phyloP scores from a whole-genome alignment of 495 filamentous ascomycete genomes.

The Letharia columbiana region DNA sequence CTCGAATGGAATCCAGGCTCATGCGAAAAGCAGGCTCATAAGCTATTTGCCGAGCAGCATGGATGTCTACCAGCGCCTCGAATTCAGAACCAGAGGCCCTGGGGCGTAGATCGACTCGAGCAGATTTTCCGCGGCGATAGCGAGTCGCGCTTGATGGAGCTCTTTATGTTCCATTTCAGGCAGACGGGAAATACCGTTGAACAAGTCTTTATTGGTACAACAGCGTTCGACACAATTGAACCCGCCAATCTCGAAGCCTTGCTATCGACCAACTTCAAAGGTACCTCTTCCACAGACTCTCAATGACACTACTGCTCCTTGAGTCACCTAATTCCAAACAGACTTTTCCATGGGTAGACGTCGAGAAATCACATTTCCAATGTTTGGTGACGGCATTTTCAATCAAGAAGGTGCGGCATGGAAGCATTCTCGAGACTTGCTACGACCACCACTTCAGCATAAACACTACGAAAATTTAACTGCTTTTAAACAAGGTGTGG shows the following conservation, averaged over 20 bases:
- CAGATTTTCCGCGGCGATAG: slow-evolving; percentile 25
- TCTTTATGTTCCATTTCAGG: slow-evolving; percentile 27
- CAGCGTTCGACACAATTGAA: slow-evolving; percentile 23
- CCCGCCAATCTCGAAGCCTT: slow-evolving; percentile 31
- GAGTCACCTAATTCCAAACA: no score
- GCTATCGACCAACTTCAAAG: slow-evolving; percentile 41
- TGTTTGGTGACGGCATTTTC: no score
- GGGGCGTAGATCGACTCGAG: slow-evolving; percentile 30
- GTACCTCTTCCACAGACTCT: background rate
- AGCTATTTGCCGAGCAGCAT: slow-evolving; percentile 20
- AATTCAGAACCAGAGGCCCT: slow-evolving; percentile 28
- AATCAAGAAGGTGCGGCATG: slow-evolving; percentile 34
- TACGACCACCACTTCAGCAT: slow-evolving; percentile 54
- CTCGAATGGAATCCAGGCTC: background rate
- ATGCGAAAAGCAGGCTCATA: background rate
- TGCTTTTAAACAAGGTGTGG: no score
- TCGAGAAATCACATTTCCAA: no score
- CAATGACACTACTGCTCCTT: background rate
- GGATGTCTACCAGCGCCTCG: slow-evolving; percentile 27
- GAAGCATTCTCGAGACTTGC: slow-evolving; percentile 52
- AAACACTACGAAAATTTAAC: slow-evolving; percentile 31
- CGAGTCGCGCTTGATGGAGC: slow-evolving; percentile 26
- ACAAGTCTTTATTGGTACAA: slow-evolving; percentile 21
- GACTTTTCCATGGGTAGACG: no score
- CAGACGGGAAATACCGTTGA: slow-evolving; percentile 26